Evolutionary conservation across 331 rosid species (phyloP), one percentile per base, ranked within the genome.

Genomic region (Acacia pycnantha): DNA sequence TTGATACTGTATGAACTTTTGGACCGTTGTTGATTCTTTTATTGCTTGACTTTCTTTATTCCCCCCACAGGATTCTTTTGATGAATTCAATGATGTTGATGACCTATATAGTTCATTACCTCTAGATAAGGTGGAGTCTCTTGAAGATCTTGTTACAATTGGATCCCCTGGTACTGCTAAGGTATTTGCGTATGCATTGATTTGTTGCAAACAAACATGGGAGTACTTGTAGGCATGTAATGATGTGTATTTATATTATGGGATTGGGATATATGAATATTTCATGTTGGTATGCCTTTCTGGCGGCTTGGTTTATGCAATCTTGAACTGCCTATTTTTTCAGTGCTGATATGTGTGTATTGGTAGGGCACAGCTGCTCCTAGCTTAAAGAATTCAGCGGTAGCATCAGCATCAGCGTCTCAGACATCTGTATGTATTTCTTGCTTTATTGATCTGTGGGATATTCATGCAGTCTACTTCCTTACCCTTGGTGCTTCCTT

Each of bases 61-160:
- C 69, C n/a, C 62, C 72, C 77, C 72, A 69, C 83, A 96, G 99
- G 99, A 96, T 50, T 97, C 92, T 86, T 94, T 94, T 85, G 98
- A 94, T 16, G 98, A 94, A 3, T 96, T 96, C 78, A 77, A 69
- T 88, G 99, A 96, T 46, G 98, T 94, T 76, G 99, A 96, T 86
- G 98, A 94, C 58, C 92, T 96, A 80, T 94, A 96, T 87, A 88
- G 82, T 85, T 87, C 97, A 31, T 85, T 94, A 70, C 95, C 99
- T 53, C 77, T 94, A 79, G 99, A 96, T 83, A 96, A 90, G 88
- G 99, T 92, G 90, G 99, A 94, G 80, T 86, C 95, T 47, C 91
- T 94, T 54, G 99, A 96, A 92, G 99, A 96, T 78, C 90, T 96
- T 82, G 99, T 92, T 50, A 68, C 87, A 75, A 88, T 90, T 44